A percentile compares a stretch with the other conserved stretches of the same genome.
phyloP scores from a whole-genome alignment of 257 asterid genomes.

The Avicennia marina region DNA sequence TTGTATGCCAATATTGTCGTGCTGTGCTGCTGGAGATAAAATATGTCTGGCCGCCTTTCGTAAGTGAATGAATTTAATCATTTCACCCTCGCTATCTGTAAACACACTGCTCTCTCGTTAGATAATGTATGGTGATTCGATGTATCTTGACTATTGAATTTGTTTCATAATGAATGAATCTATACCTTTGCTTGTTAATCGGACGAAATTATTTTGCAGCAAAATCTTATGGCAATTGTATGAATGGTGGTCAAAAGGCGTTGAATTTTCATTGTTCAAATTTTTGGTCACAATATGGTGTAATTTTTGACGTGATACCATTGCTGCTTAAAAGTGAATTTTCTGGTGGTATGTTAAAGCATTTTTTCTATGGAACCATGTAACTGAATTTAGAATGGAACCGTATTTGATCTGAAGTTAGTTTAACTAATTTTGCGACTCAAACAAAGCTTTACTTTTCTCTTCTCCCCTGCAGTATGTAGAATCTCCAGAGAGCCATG shows the following conservation, averaged over 20 bases:
- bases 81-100: neutral
- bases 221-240: too few relatives aligned
- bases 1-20: slow-evolving; percentile 42
- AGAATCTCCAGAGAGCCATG: slow-evolving; percentile 13
- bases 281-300: too few relatives aligned
- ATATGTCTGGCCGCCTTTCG: slow-evolving; percentile 55
- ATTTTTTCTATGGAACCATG: neutral
- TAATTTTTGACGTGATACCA: too few relatives aligned
- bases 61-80: slow-evolving; percentile 21
- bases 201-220: neutral
- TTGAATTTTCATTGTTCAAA: too few relatives aligned
- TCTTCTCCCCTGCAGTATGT: slow-evolving; percentile 28
- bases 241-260: too few relatives aligned
- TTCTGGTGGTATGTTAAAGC: neutral
- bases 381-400: neutral
- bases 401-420: neutral
- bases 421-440: neutral
- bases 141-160: neutral
- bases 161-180: too few relatives aligned
- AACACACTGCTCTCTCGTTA: neutral
- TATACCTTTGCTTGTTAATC: too few relatives aligned
- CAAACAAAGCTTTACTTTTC: neutral
- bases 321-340: neutral
- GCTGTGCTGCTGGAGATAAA: slow-evolving; percentile 42
- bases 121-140: neutral